These are phyloP conservation scores for Apiotrichum akiyoshidainum DNA, from an alignment of 1,284 basidiomycete genomes.

Conservation along the genomic window DNA sequence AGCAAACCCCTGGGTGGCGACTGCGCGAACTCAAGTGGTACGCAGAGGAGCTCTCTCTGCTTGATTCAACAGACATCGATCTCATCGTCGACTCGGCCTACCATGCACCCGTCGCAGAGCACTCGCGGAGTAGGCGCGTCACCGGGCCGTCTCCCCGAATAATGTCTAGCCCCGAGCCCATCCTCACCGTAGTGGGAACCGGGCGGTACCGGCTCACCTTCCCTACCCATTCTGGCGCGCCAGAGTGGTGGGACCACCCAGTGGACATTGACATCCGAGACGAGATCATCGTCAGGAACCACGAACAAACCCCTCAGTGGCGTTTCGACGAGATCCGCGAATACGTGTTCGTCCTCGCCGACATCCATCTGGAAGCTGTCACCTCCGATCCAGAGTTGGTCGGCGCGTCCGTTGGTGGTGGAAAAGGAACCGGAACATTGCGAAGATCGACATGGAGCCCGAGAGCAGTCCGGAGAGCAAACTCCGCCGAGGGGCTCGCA, in stretches of 20 bases:
- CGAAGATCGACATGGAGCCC: slow-evolving; percentile 1
- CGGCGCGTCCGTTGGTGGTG: not conserved
- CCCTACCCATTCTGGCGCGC: not conserved
- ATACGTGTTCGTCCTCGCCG: slow-evolving; percentile 1
- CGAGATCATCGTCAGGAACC: slow-evolving; percentile 2
- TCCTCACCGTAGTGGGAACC: not conserved
- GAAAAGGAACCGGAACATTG: not conserved
- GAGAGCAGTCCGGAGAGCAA: not conserved
- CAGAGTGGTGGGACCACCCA: slow-evolving; percentile 1
- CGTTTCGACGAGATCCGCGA: slow-evolving; percentile 7
- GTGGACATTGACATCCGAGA: slow-evolving; percentile 1
- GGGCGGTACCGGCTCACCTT: not conserved
- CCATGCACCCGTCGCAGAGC: not conserved
- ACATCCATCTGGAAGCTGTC: slow-evolving; percentile 1
- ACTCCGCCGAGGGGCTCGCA: not conserved
- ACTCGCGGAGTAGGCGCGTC: not conserved
- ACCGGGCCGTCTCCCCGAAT: not conserved
- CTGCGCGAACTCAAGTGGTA: slow-evolving; percentile 4
- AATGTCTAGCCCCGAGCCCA: not conserved
- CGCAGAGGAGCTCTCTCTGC: slow-evolving; percentile 1
- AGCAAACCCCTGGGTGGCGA: not conserved
- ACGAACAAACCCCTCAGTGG: slow-evolving; percentile 1
- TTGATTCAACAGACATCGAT: not conserved
- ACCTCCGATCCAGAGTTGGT: not conserved
- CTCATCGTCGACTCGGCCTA: not conserved